Evolutionary conservation across 2,329 filamentous ascomycete species (phyloP).

Genomic region (Podosphaera fusca): DNA sequence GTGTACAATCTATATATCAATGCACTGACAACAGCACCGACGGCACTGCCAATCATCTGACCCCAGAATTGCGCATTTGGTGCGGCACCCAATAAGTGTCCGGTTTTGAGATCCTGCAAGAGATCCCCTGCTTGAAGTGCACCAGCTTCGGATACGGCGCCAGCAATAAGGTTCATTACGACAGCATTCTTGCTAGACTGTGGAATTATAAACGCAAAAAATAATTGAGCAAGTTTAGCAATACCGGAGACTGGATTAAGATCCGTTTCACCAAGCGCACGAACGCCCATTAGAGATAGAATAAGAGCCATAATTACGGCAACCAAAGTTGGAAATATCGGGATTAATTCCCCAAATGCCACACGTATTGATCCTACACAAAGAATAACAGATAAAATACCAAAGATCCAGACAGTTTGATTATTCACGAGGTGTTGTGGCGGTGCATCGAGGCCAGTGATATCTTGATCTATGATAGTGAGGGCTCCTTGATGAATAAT

Average conservation of each 20-base stretch:
- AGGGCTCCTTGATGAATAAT: too few relatives aligned
- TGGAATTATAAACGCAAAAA: constrained; percentile 80
- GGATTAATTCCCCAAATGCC: constrained; percentile 65
- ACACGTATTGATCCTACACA: constrained; percentile 65
- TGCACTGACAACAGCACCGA: constrained; percentile 68
- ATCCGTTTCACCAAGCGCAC: constrained; percentile 60
- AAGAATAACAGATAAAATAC: constrained; percentile 52
- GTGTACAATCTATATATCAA: constrained; percentile 80
- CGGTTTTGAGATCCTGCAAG: constrained; percentile 93
- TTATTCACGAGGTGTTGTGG: constrained; percentile 57
- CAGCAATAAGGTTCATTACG: constrained; percentile 86
- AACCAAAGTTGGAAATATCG: constrained; percentile 48
- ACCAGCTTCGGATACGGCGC: constrained; percentile 64
- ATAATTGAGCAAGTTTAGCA: constrained; percentile 83
- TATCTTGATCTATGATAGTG: constrained; percentile 6
- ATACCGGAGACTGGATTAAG: constrained; percentile 93
- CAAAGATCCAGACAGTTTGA: constrained; percentile 47
- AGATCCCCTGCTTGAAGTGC: constrained; percentile 89
- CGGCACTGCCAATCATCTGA: constrained; percentile 72
- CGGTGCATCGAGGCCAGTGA: constrained; percentile 49
- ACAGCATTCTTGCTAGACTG: constrained; percentile 60
- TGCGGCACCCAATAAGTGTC: constrained; percentile 73
- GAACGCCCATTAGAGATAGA: constrained; percentile 52
- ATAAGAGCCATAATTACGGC: constrained; percentile 70
- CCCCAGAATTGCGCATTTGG: constrained; percentile 94